Conservation (phyloP, 176 grass and related monocot genomes). For the Hyparrhenia diplandra region DNA sequence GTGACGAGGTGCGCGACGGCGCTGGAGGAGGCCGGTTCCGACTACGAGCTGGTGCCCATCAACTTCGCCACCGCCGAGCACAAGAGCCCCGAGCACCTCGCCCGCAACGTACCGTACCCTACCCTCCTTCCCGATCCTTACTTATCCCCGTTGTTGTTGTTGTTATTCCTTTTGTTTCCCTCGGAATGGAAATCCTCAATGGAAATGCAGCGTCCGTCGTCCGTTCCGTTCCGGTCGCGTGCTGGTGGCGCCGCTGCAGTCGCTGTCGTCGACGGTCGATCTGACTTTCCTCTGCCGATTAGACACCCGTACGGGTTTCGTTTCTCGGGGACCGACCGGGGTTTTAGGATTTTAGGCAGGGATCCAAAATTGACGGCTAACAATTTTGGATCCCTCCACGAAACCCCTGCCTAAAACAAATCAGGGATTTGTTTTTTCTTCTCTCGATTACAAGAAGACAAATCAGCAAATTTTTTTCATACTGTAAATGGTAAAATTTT, state of each 20-base stretch:
- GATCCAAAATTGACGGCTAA: background rate
- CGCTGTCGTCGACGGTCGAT: background rate
- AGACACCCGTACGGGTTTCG: background rate
- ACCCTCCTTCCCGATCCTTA: background rate
- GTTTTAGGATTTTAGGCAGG: background rate
- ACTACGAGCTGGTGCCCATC: slow-evolving; percentile 64
- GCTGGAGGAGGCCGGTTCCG: slow-evolving; percentile 54
- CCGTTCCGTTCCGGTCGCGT: background rate
- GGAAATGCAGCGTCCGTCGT: background rate
- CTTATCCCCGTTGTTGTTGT: no score
- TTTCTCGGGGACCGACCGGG: background rate
- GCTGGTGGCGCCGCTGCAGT: background rate
- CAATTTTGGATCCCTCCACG: no score
- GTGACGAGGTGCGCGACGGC: slow-evolving; percentile 35
- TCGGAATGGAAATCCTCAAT: no score
- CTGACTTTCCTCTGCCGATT: background rate
- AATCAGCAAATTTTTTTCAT: no score
- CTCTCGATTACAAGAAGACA: no score
- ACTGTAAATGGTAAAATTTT: background rate
- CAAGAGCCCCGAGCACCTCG: slow-evolving; percentile 63
- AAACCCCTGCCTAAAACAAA: no score
- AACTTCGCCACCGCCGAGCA: slow-evolving; percentile 56
- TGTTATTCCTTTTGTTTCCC: no score
- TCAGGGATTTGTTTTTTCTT: no score
- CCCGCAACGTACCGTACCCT: slow-evolving; percentile 34